These are phyloP conservation scores for Cantharellus anzutake DNA, from an alignment of 768 basidiomycete species.

Conservation along the genomic window DNA sequence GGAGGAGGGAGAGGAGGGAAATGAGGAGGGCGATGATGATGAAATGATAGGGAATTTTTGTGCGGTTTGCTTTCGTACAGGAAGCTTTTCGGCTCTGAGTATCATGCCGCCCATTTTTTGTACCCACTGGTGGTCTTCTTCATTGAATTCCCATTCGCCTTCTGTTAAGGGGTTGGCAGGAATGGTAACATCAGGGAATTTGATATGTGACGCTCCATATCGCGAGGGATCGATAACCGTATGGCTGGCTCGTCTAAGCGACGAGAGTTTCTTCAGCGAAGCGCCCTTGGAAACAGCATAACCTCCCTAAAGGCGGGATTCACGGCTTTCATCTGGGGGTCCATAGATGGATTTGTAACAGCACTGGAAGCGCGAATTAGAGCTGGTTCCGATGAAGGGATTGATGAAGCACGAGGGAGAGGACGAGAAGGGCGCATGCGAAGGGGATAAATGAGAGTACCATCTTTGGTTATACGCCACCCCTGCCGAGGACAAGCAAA, in stretches of 20 bases:
- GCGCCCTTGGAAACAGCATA: conserved; percentile 17
- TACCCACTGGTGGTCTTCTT: not conserved
- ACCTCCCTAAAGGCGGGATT: not conserved
- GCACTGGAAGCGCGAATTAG: not conserved
- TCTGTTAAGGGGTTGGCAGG: not conserved
- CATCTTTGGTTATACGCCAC: conserved; percentile 53
- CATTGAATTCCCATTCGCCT: not conserved
- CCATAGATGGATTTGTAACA: conserved; percentile 1
- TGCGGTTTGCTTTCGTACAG: too few species aligned
- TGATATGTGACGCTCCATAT: conserved; percentile 52
- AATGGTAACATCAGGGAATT: not conserved
- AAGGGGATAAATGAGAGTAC: conserved; percentile 43
- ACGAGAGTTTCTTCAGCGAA: conserved; percentile 28
- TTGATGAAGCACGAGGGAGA: conserved; percentile 18
- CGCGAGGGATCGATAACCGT: conserved; percentile 52
- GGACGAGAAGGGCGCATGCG: conserved; percentile 54
- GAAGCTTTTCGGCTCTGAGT: too few species aligned
- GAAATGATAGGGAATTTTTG: too few species aligned
- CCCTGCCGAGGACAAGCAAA: conserved; percentile 17
- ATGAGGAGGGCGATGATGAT: too few species aligned
- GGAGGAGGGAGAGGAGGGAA: too few species aligned
- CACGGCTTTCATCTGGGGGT: not conserved
- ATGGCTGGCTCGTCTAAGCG: conserved; percentile 37
- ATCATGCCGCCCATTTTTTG: not conserved
- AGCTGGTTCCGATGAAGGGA: conserved; percentile 6